Evolutionary conservation across 257 asterid genomes (phyloP), one percentile per base, ranked within the genome.

Genomic region (Dorcoceras hygrometricum): DNA sequence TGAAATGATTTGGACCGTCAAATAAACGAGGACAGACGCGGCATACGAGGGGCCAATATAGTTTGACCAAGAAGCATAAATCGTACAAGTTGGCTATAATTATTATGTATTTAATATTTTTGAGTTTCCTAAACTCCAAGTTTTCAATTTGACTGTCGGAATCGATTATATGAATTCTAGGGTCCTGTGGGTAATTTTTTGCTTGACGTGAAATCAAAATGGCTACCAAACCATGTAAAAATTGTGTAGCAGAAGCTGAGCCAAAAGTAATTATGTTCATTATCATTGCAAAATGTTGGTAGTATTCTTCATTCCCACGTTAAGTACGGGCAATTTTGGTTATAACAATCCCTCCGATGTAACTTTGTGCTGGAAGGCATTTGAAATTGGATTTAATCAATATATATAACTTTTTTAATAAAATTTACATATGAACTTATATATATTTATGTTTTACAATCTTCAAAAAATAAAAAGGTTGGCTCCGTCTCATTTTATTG

Each of bases 151-250:
- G 4, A 26, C 11, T 39, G 51, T 36, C 19, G 36, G 25, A 28
- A 54, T 16, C n/a, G 8, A 22, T 24, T 20, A 14, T 48, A 19
- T 36, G 32, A 23, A 22, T 43, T 18, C 11, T 63, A 63, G 25
- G 19, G 20, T 10, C 39, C 23, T 34, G 67, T 36, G 26, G 11
- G 7, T 62, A 18, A 24, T 10, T 28, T 46, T 29, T 66, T 75
- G 79, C 78, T 80, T 80, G 82, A 56, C 81, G 76, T 66, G 63
- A 63, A 71, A 79, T 74, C 77, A 75, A 60, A 59, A 46, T 54
- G 66, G 10, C 4, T 43, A 67, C 59, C 73, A 53, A 71, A 48
- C 22, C 11, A 55, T 46, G 31, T 25, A 59, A 66, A 72, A 70
- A 28, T 63, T 68, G 84, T 75, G 63, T 27, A 23, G 66, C 32